phyloP scores from a whole-genome alignment of 2,329 filamentous ascomycete genomes.

The Hysterium pulicare region DNA sequence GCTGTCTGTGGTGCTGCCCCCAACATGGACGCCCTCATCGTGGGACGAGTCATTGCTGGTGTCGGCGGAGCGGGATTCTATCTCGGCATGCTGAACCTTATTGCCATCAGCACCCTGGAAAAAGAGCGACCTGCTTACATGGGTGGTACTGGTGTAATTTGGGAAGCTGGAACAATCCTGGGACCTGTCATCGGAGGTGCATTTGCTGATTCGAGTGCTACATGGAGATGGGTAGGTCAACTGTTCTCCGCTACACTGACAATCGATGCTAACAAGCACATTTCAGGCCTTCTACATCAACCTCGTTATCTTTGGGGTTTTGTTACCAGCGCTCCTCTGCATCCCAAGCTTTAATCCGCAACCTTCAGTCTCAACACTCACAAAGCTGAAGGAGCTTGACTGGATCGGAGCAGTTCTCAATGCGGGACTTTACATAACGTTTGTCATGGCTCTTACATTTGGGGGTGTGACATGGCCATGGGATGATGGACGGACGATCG shows the following conservation, averaged over 20 bases:
- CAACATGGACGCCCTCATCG: slow-evolving; percentile 26
- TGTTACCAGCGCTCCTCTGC: neutral
- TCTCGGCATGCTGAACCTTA: slow-evolving; percentile 24
- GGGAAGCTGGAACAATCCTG: slow-evolving; percentile 45
- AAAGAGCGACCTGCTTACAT: slow-evolving; percentile 34
- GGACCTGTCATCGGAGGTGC: slow-evolving; percentile 50
- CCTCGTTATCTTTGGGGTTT: neutral
- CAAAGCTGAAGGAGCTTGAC: neutral
- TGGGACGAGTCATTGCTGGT: slow-evolving; percentile 46
- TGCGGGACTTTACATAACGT: slow-evolving; percentile 7
- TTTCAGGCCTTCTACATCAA: slow-evolving; percentile 7
- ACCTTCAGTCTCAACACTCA: neutral
- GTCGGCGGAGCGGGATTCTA: slow-evolving; percentile 47
- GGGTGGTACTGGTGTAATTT: slow-evolving; percentile 28
- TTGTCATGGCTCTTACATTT: slow-evolving; percentile 51
- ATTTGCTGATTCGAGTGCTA: slow-evolving; percentile 38
- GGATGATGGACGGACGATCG: slow-evolving; percentile 43
- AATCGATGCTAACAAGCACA: neutral
- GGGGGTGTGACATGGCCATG: slow-evolving; percentile 50
- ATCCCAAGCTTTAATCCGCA: neutral
- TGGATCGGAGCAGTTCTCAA: slow-evolving; percentile 7
- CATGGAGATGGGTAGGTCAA: slow-evolving; percentile 48
- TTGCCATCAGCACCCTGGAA: slow-evolving; percentile 25
- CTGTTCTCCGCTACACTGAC: neutral
- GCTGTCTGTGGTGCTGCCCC: slow-evolving; percentile 33